Percentiles rank a stretch among this genome's conserved stretches.
phyloP scores from a whole-genome alignment of 1,284 basidiomycete genomes.

The Cutaneotrichosporon cavernicola region DNA sequence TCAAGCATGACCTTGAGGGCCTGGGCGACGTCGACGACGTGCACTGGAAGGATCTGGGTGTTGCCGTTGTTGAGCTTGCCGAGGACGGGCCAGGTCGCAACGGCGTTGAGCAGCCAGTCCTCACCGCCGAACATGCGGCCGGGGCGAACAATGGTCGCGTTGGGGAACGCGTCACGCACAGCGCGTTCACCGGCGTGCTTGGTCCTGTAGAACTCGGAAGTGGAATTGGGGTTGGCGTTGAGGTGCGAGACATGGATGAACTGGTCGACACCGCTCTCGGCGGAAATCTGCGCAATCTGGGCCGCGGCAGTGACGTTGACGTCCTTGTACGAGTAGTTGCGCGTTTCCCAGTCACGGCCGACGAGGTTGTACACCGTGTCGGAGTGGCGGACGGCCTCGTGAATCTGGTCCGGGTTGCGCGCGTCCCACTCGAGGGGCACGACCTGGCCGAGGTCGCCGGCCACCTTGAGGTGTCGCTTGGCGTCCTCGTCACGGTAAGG shows the following conservation, averaged over 20 bases:
- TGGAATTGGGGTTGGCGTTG: constrained; percentile 77
- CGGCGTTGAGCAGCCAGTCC: constrained; percentile 90
- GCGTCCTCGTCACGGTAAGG: constrained; percentile 97
- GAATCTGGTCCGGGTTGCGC: constrained; percentile 81
- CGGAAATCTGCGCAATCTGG: constrained; percentile 77
- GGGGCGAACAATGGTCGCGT: constrained; percentile 87
- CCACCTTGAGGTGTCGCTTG: constrained; percentile 83
- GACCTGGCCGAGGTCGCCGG: constrained; percentile 96
- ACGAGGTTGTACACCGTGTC: constrained; percentile 95
- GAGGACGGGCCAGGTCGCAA: constrained; percentile 87
- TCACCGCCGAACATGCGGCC: constrained; percentile 86
- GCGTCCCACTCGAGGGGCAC: constrained; percentile 97
- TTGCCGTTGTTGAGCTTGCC: constrained; percentile 88
- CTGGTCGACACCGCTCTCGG: constrained; percentile 73
- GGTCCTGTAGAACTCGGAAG: constrained; percentile 79
- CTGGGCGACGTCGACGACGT: constrained; percentile 93
- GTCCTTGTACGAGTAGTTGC: constrained; percentile 78
- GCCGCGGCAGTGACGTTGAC: constrained; percentile 60
- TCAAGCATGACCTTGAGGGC: constrained; percentile 78
- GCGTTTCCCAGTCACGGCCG: constrained; percentile 87
- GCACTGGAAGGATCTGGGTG: constrained; percentile 85
- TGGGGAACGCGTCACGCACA: constrained; percentile 80
- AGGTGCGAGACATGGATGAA: constrained; percentile 95
- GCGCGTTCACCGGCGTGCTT: constrained; percentile 89
- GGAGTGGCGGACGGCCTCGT: constrained; percentile 91